Evolutionary conservation across 2,329 filamentous ascomycete species (phyloP).

Genomic region (Zymoseptoria crescenta): DNA sequence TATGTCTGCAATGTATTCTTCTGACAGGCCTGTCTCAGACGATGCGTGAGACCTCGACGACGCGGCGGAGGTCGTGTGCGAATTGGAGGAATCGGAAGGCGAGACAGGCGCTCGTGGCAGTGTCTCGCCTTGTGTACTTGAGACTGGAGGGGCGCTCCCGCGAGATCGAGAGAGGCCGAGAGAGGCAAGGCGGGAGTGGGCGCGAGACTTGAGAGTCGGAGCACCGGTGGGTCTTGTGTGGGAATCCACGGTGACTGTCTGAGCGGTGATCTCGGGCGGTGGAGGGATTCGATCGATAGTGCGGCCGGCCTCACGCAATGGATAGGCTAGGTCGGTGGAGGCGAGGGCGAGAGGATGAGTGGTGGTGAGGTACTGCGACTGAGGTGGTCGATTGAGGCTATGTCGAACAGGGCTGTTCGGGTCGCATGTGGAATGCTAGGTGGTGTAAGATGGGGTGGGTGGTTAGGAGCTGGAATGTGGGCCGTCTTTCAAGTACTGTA

Average conservation of each 20-base stretch:
- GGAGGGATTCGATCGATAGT: background rate
- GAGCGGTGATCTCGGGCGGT: background rate
- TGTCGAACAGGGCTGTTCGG: background rate
- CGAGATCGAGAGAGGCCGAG: slow-evolving; percentile 24
- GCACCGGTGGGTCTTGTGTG: slow-evolving; percentile 13
- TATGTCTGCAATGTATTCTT: slow-evolving; percentile 21
- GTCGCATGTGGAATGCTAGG: background rate
- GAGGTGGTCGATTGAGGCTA: background rate
- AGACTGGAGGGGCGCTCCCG: slow-evolving; percentile 16
- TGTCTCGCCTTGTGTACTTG: slow-evolving; percentile 22
- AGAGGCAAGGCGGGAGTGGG: slow-evolving; percentile 27
- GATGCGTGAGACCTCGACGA: slow-evolving; percentile 26
- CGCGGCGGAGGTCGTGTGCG: slow-evolving; percentile 19
- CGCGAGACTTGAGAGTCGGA: slow-evolving; percentile 22
- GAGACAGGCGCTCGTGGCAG: slow-evolving; percentile 23
- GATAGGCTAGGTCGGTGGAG: background rate
- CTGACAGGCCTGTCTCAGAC: slow-evolving; percentile 26
- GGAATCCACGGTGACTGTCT: slow-evolving; percentile 28
- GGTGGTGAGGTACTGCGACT: background rate
- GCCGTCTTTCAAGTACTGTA: background rate
- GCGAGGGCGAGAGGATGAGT: background rate
- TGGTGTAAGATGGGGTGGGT: background rate
- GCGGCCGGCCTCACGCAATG: background rate
- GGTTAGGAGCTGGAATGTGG: background rate
- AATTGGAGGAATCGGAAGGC: slow-evolving; percentile 21